A percentile compares a stretch with the other conserved stretches of the same genome.
Evolutionary conservation across 805 yeast species (phyloP).

Genomic region (Ogataea chonburiensis): DNA sequence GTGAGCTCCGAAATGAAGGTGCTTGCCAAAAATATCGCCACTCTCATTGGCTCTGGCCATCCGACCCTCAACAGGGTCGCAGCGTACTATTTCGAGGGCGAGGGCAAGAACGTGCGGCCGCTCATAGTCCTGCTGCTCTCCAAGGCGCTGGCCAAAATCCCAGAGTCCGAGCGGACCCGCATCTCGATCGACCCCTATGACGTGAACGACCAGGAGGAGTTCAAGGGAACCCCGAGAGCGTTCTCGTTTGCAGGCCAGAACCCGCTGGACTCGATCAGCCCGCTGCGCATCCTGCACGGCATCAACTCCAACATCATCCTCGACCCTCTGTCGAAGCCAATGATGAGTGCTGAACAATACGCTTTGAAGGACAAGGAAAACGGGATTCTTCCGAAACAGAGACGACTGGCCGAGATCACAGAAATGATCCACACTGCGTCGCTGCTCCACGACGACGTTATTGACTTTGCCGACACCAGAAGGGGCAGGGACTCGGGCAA

Average conservation of each 20-base stretch:
- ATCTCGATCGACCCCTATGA: conserved; percentile 60
- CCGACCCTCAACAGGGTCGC: conserved; percentile 90
- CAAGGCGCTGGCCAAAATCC: conserved; percentile 76
- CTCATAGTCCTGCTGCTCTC: conserved; percentile 79
- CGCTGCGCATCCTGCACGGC: conserved; percentile 82
- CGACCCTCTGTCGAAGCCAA: conserved; percentile 81
- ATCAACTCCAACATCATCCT: conserved; percentile 80
- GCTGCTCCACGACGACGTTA: conserved; percentile 93
- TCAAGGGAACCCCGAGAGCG: conserved; percentile 53
- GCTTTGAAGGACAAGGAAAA: conserved; percentile 49
- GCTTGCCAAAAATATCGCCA: conserved; percentile 82
- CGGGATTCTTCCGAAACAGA: conserved; percentile 91
- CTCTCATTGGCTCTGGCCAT: conserved; percentile 87
- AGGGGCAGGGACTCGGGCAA: conserved; percentile 91
- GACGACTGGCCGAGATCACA: conserved; percentile 93
- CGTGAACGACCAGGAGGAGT: conserved; percentile 64
- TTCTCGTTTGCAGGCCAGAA: conserved; percentile 60
- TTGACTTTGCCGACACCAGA: conserved; percentile 84
- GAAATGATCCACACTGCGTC: conserved; percentile 99
- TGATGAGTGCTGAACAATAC: conserved; percentile 62
- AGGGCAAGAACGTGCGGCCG: conserved; percentile 95
- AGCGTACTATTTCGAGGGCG: conserved; percentile 93
- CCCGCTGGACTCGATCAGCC: conserved; percentile 66
- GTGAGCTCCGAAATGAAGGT: conserved; percentile 93
- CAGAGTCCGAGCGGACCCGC: conserved; percentile 63